Evolutionary conservation across 176 grass and related monocot species (phyloP).

Genomic region (Oryza officinalis): DNA sequence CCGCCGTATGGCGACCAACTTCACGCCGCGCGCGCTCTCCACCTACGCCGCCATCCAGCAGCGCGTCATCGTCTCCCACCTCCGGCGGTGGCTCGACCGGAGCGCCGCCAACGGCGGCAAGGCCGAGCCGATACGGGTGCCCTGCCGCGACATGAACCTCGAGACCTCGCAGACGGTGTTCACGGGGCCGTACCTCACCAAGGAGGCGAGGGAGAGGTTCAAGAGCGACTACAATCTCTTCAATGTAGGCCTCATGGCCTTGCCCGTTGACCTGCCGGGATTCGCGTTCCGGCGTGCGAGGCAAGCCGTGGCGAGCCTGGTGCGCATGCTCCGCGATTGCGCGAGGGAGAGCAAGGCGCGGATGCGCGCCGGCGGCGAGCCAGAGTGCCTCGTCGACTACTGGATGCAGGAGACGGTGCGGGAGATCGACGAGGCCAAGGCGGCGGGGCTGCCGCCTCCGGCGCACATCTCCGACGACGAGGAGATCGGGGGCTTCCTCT

Average conservation of each 20-base stretch:
- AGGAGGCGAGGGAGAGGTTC: constrained; percentile 57
- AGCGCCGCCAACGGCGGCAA: not conserved
- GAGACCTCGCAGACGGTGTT: constrained; percentile 98
- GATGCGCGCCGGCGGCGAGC: constrained; percentile 65
- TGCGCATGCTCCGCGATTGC: constrained; percentile 58
- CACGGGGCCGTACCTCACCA: constrained; percentile 64
- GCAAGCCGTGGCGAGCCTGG: constrained; percentile 64
- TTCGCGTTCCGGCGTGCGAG: constrained; percentile 81
- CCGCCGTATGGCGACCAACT: constrained; percentile 63
- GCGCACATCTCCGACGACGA: constrained; percentile 47
- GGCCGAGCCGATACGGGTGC: constrained; percentile 55
- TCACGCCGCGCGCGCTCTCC: constrained; percentile 60
- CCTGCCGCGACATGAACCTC: constrained; percentile 90
- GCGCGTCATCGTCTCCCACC: constrained; percentile 53
- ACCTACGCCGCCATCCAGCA: constrained; percentile 68
- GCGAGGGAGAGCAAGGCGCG: constrained; percentile 60
- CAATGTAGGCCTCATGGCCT: constrained; percentile 81
- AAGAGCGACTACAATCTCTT: constrained; percentile 73
- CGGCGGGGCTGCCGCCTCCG: constrained; percentile 26
- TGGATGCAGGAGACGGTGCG: constrained; percentile 79
- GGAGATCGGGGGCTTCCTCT: constrained; percentile 67
- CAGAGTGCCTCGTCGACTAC: constrained; percentile 76
- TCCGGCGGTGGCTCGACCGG: constrained; percentile 51
- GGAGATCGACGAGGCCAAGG: constrained; percentile 52
- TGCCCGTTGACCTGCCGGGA: constrained; percentile 81